A percentile compares a stretch with the other conserved stretches of the same genome.
Evolutionary conservation across 371 early-diverging fungal species (phyloP).

Genomic region (Mucor indicus): DNA sequence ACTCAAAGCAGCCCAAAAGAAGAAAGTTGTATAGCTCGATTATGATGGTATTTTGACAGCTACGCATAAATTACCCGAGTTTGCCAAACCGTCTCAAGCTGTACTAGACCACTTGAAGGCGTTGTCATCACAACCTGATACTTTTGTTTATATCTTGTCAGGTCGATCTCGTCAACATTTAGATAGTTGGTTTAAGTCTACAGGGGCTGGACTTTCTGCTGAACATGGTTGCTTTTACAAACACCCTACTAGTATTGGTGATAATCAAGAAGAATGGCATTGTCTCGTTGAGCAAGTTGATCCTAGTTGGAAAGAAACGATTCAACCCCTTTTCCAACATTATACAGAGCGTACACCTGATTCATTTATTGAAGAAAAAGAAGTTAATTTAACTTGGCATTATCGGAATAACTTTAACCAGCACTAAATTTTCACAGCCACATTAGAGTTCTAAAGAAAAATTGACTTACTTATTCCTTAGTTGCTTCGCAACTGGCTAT

Average conservation of each 20-base stretch:
- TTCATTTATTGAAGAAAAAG: slow-evolving; percentile 90
- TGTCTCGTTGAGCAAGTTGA: slow-evolving; percentile 86
- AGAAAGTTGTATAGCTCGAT: slow-evolving; percentile 79
- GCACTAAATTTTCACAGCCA: no score
- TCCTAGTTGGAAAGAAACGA: slow-evolving; percentile 87
- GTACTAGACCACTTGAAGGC: slow-evolving; percentile 65
- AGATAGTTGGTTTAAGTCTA: slow-evolving; percentile 84
- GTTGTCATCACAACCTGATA: slow-evolving; percentile 70
- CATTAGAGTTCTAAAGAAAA: no score
- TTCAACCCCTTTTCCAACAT: slow-evolving; percentile 88
- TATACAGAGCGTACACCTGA: slow-evolving; percentile 95
- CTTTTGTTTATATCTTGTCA: slow-evolving; percentile 91
- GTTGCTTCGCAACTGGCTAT: no score
- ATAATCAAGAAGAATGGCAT: slow-evolving; percentile 70
- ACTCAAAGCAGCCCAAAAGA: slow-evolving; percentile 40
- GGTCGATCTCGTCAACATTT: slow-evolving; percentile 87
- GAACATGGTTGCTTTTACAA: slow-evolving; percentile 97
- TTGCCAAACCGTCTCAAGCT: slow-evolving; percentile 76
- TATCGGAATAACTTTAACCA: no score
- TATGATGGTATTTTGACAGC: slow-evolving; percentile 94
- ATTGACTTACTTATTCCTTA: no score
- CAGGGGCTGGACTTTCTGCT: slow-evolving; percentile 86
- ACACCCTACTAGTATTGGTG: slow-evolving; percentile 73
- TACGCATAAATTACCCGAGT: slow-evolving; percentile 83
- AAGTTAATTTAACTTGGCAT: slow-evolving; percentile 90